Evolutionary conservation across 345 rosid species (phyloP), one percentile per base, ranked within the genome.

Genomic region (Luvunga scandens): DNA sequence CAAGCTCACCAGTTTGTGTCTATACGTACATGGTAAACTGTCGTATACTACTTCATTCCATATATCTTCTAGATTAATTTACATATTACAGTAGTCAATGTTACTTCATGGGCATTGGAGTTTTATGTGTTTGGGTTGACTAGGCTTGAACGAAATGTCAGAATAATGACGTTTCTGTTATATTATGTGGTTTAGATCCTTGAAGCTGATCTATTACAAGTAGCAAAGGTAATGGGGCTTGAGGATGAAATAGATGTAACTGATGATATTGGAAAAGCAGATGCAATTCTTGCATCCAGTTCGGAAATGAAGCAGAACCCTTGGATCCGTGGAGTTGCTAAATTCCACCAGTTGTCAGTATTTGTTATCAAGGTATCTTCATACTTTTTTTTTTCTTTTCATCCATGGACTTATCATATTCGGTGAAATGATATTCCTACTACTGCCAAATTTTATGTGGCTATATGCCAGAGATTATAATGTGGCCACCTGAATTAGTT

Each of bases 191-290:
- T 72, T 63, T 80, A 92, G 98, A 93, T 92, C 78, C 88, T 88
- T 61, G 97, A 92, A 89, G 90, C 92, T 79, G 97, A 95, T 88
- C 86, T 95, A 75, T 83, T 90, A 62, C 93, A 93, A 87, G 97
- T 95, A 81, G 94, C 94, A n/a, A 85, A 81, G 60, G 97, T 91
- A 19, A 90, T 95, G 99, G 99, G 98, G 61, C 91, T 92, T 36
- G 94, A 92, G 56, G 90, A 89, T 45, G 89, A 87, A 45, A 85
- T 95, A 73, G 92, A 91, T 79, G 88, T 86, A 18, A 92, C 93
- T 7, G 97, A 91, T 86, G 97, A 93, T 83, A 87, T 93, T 81
- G 97, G 91, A 79, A 84, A 78, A 71, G 99, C 97, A 42, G 91
- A 92, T 87, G 93, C 92, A 77, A 89, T 95, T 84, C 89, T 93